Conservation (phyloP, 495 filamentous ascomycete genomes). For the Apodospora peruviana region DNA sequence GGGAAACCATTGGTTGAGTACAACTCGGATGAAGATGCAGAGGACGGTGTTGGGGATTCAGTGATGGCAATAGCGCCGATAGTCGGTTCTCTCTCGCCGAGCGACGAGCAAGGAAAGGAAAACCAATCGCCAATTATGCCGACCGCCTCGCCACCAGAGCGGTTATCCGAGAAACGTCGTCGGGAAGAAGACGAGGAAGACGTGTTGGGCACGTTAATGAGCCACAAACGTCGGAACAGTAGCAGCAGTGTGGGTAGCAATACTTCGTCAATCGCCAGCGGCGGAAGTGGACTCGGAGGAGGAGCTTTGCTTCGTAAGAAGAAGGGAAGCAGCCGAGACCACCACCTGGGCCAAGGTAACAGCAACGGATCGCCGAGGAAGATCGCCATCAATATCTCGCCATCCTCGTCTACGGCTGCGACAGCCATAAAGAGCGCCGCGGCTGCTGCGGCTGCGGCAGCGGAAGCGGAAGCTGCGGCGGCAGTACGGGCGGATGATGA, state of each 20-base stretch:
- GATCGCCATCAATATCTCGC: conserved; percentile 42
- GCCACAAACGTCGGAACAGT: conserved; percentile 62
- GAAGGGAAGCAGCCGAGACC: conserved; percentile 12
- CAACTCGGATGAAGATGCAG: conserved; percentile 74
- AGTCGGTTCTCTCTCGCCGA: conserved; percentile 11
- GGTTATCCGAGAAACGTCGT: conserved; percentile 84
- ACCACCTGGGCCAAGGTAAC: conserved; percentile 1
- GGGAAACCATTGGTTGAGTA: conserved; percentile 85
- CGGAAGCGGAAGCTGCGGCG: not conserved
- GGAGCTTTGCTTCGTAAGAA: conserved; percentile 11
- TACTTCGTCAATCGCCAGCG: conserved; percentile 1
- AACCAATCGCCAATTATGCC: conserved; percentile 20
- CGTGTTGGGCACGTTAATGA: conserved; percentile 66
- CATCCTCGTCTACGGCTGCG: conserved; percentile 4
- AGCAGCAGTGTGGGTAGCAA: conserved; percentile 13
- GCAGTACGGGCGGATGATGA: too few species aligned
- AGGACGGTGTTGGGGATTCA: conserved; percentile 45
- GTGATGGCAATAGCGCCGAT: conserved; percentile 34
- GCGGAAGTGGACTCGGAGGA: not conserved
- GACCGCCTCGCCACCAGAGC: conserved; percentile 56
- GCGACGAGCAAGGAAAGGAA: conserved; percentile 53
- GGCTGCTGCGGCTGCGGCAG: too few species aligned
- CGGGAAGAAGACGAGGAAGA: conserved; percentile 87
- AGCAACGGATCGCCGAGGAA: conserved; percentile 25
- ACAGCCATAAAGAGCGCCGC: not conserved